Percentiles rank a stretch among this genome's conserved stretches.
These are phyloP conservation scores for Amanita jacksonii DNA, from an alignment of 768 basidiomycete species.

Conservation along the genomic window DNA sequence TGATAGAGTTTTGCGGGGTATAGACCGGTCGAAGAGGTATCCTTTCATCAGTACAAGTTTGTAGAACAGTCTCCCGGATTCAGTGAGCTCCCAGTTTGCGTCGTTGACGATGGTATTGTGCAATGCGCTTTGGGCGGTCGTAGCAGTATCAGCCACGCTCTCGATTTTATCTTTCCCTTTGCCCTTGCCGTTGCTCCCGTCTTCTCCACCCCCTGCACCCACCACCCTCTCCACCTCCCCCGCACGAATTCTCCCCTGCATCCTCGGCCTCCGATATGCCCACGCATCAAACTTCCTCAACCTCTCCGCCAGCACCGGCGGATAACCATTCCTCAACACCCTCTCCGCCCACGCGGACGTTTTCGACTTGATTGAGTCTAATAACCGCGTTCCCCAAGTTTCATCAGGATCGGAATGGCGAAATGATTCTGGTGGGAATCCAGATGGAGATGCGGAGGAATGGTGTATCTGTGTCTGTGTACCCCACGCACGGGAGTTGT, in stretches of 20 bases:
- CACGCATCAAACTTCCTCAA: conserved; percentile 15
- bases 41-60: conserved; percentile 36
- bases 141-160: background rate
- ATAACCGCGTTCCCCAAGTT: conserved; percentile 6
- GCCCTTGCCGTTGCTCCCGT: conserved; percentile 5
- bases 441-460: too few relatives aligned
- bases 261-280: conserved; percentile 7
- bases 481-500: too few relatives aligned
- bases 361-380: conserved; percentile 14
- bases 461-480: too few relatives aligned
- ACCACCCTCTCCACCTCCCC: too few relatives aligned
- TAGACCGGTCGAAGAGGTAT: conserved; percentile 22
- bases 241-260: background rate
- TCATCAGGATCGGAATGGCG: background rate
- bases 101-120: conserved; percentile 2
- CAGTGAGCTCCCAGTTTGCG: conserved; percentile 18
- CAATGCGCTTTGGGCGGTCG: background rate
- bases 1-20: background rate
- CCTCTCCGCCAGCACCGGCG: conserved; percentile 19
- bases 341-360: conserved; percentile 27
- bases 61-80: conserved; percentile 27
- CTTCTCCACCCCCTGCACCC: too few relatives aligned
- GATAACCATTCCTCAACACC: conserved; percentile 23
- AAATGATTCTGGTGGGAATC: too few relatives aligned
- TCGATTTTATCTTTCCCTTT: background rate